These are phyloP conservation scores for Solanum chilense DNA, from an alignment of 257 asterid species.

Conservation along the genomic window DNA sequence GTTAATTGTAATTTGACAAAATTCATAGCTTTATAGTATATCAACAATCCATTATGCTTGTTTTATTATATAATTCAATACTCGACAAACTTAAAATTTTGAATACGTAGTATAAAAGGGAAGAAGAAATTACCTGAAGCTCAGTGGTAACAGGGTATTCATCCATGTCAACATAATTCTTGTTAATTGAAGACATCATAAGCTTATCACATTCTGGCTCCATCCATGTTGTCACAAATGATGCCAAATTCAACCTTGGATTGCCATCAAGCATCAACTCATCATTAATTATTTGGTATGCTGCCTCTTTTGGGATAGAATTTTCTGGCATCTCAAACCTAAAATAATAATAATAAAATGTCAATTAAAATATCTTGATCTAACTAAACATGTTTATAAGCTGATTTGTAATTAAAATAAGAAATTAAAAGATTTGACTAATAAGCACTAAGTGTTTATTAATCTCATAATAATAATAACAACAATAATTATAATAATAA, in stretches of 20 bases:
- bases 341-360: too few relatives aligned
- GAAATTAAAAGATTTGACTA: too few relatives aligned
- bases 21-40: too few relatives aligned
- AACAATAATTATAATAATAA: too few relatives aligned
- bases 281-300: slow-evolving; percentile 11
- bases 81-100: neutral
- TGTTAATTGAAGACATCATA: slow-evolving; percentile 11
- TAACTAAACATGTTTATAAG: neutral
- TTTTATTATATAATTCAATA: too few relatives aligned
- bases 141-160: slow-evolving; percentile 17
- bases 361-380: neutral
- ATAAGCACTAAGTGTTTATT: neutral
- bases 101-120: neutral
- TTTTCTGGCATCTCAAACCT: slow-evolving; percentile 10
- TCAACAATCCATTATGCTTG: too few relatives aligned
- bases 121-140: slow-evolving; percentile 3
- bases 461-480: neutral
- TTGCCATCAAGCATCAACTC: slow-evolving; percentile 15
- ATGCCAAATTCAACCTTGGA: slow-evolving; percentile 11
- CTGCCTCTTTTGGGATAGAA: slow-evolving; percentile 14
- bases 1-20: too few relatives aligned
- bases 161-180: slow-evolving; percentile 14
- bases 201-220: slow-evolving; percentile 15
- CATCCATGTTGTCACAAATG: slow-evolving; percentile 17
- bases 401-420: too few relatives aligned